A percentile compares a stretch with the other conserved stretches of the same genome.
Evolutionary conservation across 441 rosid species (phyloP).

Genomic region (Erysimum cheiri): DNA sequence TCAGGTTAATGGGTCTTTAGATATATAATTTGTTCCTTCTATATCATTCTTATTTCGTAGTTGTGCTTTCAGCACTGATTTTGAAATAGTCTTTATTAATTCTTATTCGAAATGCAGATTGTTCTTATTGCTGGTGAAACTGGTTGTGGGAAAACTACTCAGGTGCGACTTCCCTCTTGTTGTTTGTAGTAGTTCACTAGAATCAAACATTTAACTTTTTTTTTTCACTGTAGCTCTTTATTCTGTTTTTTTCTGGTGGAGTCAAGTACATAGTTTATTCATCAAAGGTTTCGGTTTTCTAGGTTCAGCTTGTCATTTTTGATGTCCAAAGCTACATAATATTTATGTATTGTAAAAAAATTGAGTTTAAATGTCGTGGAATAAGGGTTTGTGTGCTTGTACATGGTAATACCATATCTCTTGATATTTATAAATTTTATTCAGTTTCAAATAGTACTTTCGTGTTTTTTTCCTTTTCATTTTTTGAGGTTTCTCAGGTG

Average conservation of each 20-base stretch:
- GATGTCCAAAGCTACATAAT: conserved; percentile 12
- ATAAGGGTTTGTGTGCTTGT: conserved; percentile 24
- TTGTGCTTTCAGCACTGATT: conserved; percentile 19
- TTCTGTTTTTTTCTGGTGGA: conserved; percentile 11
- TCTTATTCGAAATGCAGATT: conserved; percentile 57
- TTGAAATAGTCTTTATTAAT: neutral
- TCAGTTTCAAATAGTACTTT: conserved; percentile 2
- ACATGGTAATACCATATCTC: conserved; percentile 5
- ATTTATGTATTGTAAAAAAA: conserved; percentile 13
- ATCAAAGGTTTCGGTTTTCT: conserved; percentile 2
- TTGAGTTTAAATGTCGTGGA: conserved; percentile 11
- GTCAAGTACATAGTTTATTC: conserved; percentile 21
- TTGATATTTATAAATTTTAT: conserved; percentile 1
- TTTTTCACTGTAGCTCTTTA: neutral
- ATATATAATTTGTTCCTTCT: conserved; percentile 7
- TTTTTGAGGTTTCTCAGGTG: conserved; percentile 23
- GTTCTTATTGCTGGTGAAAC: conserved; percentile 96
- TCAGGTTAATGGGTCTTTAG: conserved; percentile 58
- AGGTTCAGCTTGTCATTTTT: conserved; percentile 8
- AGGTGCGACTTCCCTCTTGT: conserved; percentile 54
- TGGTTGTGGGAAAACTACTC: conserved; percentile 98
- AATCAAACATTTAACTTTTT: neutral
- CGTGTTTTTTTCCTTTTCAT: conserved; percentile 19
- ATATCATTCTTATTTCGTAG: neutral
- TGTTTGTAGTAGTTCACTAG: conserved; percentile 16